Base-by-base conservation (phyloP, 2,329 filamentous ascomycete species). In the Xylariomycetidae sp. region DNA sequence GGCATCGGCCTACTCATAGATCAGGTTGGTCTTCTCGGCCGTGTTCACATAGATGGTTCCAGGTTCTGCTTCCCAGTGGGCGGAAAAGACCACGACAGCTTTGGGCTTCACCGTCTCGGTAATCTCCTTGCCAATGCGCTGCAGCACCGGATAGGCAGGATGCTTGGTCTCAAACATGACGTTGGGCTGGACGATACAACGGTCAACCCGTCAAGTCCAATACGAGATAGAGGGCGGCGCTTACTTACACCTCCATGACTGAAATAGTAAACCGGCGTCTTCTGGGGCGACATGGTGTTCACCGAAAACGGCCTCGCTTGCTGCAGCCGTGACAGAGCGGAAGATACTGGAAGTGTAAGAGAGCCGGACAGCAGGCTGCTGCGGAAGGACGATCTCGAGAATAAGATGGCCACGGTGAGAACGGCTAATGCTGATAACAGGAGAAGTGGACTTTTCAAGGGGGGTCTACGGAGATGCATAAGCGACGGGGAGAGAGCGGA, bases 1-100 rank as follows among this genome's bases (percentile, higher is more conserved):
- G 17, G 3, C 14, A 6, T 7, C 15, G 16, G 52, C 55, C 37
- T 57, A 77, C 73, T 87, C 82, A 54, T 85, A 87, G 31, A 87
- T 82, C 44, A 87, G 52, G 37, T 80, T 74, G 4, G 72, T 77
- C n/a, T 68, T 61, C 36, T 77, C 76, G 3, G 74, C 77, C 7
- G 72, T 75, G 54, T 86, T 87, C 45, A 87, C 70, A 48, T 81
- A 65, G 41, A 87, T 72, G 4, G 63, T 67, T 46, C 70, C 63
- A 25, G 60, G 58, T 34, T 52, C 61, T 28, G 70, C 77, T 59
- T 85, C 79, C 84, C 85, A 88, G 57, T 89, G 84, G 1, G 82
- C 85, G 1, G 83, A 87, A 53, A 89, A 82, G 16, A 88, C 80
- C 1, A 88, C 77, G 12, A 88, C 71, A 2, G 82, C 85, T 41